Evolutionary conservation across 192 early-diverging fungal genomes (phyloP), one percentile per base, ranked within the genome.

Genomic region (Backusella sp.): DNA sequence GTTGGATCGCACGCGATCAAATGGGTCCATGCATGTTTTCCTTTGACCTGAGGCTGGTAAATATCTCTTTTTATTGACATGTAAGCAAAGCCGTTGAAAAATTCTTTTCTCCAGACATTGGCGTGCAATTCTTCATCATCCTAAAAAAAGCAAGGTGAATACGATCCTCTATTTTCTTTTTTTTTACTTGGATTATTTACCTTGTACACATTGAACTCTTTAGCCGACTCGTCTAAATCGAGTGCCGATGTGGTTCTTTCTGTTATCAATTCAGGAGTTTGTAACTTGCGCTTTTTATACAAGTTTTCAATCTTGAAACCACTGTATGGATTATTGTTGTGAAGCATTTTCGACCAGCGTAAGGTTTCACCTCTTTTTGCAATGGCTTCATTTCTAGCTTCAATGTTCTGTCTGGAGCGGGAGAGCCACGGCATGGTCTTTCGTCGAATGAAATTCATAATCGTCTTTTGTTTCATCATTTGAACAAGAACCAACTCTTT

Each of bases 1-100:
- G 53, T 26, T 11, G 21, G 21, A 59, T 72, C 26, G 32, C 67
- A 59, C 1, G 26, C 35, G 7, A 37, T 65, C 0, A 80, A 17
- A 39, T 30, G 17, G n/a, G 76, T 80, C 65, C 74, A 76, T 6
- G 73, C 15, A 6, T 67, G n/a, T 1, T 23, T 26, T 65, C 21
- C 23, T 21, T 65, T n/a, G 1, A 65, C 23, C 9, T 49, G 44
- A 19, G 44, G 44, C 17, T 49, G 44, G 17, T 49, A 49, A 0
- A 62, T 0, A n/a, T 4, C 39, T 23, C 17, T 21, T 8, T 21
- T 39, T 12, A 21, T 9, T 37, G 15, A 2, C 7, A 30, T 5
- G 32, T 35, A 6, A 2, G 28, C 28, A 1, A 36, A 14, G 19
- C 9, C 28, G 14, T 35, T 70, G 8, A 32, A 70, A 6, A 49